These are phyloP conservation scores for Aspergillus sp. DNA, from an alignment of 2,329 filamentous ascomycete species.

Conservation along the genomic window DNA sequence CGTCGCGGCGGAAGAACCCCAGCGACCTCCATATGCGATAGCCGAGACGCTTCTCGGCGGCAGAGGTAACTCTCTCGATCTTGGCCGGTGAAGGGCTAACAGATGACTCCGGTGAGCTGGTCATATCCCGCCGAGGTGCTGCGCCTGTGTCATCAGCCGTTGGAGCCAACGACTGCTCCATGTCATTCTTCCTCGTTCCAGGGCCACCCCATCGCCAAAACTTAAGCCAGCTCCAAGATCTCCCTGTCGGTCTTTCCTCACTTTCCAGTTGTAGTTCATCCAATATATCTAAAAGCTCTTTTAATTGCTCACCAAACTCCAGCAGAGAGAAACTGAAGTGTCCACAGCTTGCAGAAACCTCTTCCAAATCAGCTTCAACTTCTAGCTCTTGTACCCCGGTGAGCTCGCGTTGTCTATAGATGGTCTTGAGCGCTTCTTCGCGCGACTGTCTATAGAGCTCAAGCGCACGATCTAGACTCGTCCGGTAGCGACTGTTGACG, in stretches of 20 bases:
- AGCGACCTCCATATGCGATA: slow-evolving; percentile 59
- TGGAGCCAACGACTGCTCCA: slow-evolving; percentile 12
- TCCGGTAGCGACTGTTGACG: slow-evolving; percentile 76
- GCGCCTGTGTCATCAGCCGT: not conserved
- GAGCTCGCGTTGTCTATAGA: slow-evolving; percentile 80
- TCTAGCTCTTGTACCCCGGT: slow-evolving; percentile 68
- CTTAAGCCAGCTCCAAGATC: slow-evolving; percentile 81
- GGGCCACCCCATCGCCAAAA: slow-evolving; percentile 62
- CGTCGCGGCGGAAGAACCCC: slow-evolving; percentile 62
- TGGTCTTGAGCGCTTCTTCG: slow-evolving; percentile 70
- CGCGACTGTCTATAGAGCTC: slow-evolving; percentile 75
- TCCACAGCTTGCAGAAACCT: slow-evolving; percentile 95
- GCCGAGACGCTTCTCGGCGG: slow-evolving; percentile 35
- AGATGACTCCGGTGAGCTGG: not conserved
- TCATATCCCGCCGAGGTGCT: not conserved
- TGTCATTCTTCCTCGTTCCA: slow-evolving; percentile 19
- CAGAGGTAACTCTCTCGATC: slow-evolving; percentile 8
- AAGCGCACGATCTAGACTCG: slow-evolving; percentile 78
- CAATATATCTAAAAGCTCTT: slow-evolving; percentile 76
- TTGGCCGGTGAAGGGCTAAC: not conserved
- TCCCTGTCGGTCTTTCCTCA: slow-evolving; percentile 61
- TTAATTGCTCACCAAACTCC: slow-evolving; percentile 87
- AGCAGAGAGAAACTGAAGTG: slow-evolving; percentile 93
- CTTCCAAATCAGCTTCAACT: slow-evolving; percentile 89
- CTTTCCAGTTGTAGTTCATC: slow-evolving; percentile 76